Evolutionary conservation across 805 yeast species (phyloP), one percentile per base, ranked within the genome.

Genomic region (Cyberlindnera xylosilytica): DNA sequence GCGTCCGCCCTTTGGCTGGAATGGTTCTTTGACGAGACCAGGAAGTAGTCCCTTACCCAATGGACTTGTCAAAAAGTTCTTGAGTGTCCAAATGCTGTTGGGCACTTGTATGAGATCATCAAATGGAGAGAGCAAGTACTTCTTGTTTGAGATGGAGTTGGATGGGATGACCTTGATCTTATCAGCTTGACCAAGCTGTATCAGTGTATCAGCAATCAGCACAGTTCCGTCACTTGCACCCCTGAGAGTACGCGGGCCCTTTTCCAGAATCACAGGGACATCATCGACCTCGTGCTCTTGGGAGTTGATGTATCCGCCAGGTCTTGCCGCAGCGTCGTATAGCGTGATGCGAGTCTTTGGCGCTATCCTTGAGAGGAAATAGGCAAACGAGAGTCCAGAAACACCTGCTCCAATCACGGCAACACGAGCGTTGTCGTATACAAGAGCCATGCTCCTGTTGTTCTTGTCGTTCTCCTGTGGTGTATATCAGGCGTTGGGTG

Each of bases 211-310:
- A 18, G 83, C 63, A 7, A 86, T 75, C 20, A 87, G 54, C 23
- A 83, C 64, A 0, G 89, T 78, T 0, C 98, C 98, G 31, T 80
- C 80, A 41, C 88, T 84, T 6, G 77, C 77, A 0, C 96, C 96
- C 46, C 97, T 68, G 34, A 93, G 66, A 0, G 98, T 93, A 38
- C 98, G 68, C 0, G 99, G 98, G 0, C 98, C 99, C 48, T 82
- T 83, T 54, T 93, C 98, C 23, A 87, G 61, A 36, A 35, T 11
- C 43, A 57, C 30, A 47, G 48, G 11, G 57, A 67, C 20, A 53
- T 53, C 57, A 5, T 55, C 37, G 29, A 66, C 56, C n/a, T 53
- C 51, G n/a, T 66, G 60, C 11, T 56, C 51, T 44, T 74, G 67
- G 1, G 88, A 73, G 33, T 73, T 63, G 56, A 91, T 85, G 75